Base-by-base conservation (phyloP, 768 basidiomycete genomes). In the Suillus paluster region DNA sequence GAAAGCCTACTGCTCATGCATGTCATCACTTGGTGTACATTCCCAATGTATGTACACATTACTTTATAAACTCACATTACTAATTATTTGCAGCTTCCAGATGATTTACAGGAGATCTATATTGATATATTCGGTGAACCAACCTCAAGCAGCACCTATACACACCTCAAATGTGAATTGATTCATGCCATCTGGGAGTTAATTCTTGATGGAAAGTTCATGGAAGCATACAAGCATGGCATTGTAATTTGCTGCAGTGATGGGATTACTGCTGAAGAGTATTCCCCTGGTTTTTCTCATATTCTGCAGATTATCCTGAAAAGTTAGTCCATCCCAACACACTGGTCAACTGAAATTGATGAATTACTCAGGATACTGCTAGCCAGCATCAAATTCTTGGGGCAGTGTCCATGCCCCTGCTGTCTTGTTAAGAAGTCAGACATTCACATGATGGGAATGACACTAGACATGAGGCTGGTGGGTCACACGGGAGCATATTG, bases 281-380 rank as follows among this genome's bases (percentile, higher is more conserved):
- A 34, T 70, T 63, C 45, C 69, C 67, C n/a, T 54, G 60, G n/a
- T 62, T 70, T 30, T 70, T 70, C 33, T 65, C 65, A 2, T 72
- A 71, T 34, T 64, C 67, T 2, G 71, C 64, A 14, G 70, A 71
- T 60, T 72, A 71, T 57, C 70, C 68, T 0, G 71, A 72, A 52
- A 60, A 60, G 59, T 60, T n/a, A 41, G 46, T 45, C 27, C 11
- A 19, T 25, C 27, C 58, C 57, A 30, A n/a, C n/a, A 45, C 60
- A 38, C 17, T 23, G 19, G 17, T 34, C 11, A n/a, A 8, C 21
- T 58, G 19, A 50, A 9, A 46, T 64, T 57, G n/a, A 52, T 50
- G 21, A 14, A 6, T 50, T 59, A 23, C 23, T 50, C 27, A 60
- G 59, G 41, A 60, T 70, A 3, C 62, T 73, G 1, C 44, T 73